Evolutionary conservation across 2,329 filamentous ascomycete genomes (phyloP).

Genomic region (Leptographium flavum): DNA sequence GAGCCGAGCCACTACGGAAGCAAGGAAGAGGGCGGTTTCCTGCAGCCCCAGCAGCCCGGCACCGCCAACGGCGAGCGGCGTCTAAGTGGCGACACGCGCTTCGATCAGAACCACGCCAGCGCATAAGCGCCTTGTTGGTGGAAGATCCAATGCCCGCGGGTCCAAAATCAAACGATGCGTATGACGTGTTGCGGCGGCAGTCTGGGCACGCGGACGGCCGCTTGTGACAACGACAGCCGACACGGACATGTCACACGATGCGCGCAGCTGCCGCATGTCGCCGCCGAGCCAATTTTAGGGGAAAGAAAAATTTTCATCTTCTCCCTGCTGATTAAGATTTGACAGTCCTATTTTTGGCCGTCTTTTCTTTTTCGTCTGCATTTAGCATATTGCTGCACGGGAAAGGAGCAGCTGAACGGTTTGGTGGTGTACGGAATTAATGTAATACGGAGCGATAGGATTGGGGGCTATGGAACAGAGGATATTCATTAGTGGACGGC

Average conservation of each 20-base stretch:
- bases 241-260: too few species aligned
- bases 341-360: not conserved
- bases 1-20: too few species aligned
- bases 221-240: too few species aligned
- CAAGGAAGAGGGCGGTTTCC: conserved; percentile 3
- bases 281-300: not conserved
- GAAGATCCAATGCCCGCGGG: too few species aligned
- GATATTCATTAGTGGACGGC: too few species aligned
- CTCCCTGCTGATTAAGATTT: not conserved
- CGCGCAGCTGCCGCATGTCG: too few species aligned
- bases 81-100: conserved; percentile 9
- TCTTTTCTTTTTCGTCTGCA: not conserved
- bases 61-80: not conserved
- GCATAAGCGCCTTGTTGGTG: too few species aligned
- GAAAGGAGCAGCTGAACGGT: not conserved
- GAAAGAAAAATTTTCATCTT: not conserved
- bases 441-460: not conserved
- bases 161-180: too few species aligned
- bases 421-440: not conserved
- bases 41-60: not conserved
- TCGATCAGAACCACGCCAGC: conserved; percentile 3
- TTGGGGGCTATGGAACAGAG: not conserved
- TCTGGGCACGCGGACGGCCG: too few species aligned
- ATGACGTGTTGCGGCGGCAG: not conserved
- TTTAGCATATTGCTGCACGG: not conserved